Percentiles rank a stretch among this genome's conserved stretches.
Conservation (phyloP, 495 filamentous ascomycete genomes). For the Penicillium argentinense region DNA sequence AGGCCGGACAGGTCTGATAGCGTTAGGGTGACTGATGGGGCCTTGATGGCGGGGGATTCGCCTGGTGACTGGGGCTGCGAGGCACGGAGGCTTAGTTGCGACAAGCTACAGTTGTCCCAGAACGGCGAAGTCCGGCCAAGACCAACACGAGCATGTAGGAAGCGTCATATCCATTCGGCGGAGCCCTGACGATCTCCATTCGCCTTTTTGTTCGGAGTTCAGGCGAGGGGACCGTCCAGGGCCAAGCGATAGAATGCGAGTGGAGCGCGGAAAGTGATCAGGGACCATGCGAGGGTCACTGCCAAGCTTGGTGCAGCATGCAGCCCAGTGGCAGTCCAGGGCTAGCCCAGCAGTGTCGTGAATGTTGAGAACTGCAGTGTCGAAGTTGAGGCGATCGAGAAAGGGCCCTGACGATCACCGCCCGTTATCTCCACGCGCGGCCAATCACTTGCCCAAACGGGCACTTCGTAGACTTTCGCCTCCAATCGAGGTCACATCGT, state of each 20-base stretch:
- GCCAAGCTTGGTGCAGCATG: too few species aligned
- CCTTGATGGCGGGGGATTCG: constrained; percentile 7
- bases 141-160: constrained; percentile 9
- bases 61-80: too few species aligned
- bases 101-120: constrained; percentile 21
- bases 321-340: too few species aligned
- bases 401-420: constrained; percentile 24
- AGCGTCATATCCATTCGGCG: constrained; percentile 16
- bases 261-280: neutral
- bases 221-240: neutral
- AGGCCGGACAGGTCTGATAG: constrained; percentile 12
- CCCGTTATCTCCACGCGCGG: constrained; percentile 20
- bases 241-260: constrained; percentile 1
- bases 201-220: neutral
- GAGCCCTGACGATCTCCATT: constrained; percentile 22
- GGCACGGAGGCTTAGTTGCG: constrained; percentile 18
- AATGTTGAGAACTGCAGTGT: neutral
- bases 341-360: too few species aligned
- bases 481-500: constrained; percentile 21
- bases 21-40: neutral
- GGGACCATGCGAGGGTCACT: neutral
- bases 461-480: constrained; percentile 6
- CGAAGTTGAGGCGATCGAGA: neutral
- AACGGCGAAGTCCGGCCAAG: constrained; percentile 25
- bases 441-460: constrained; percentile 15